Evolutionary conservation across 2,329 filamentous ascomycete species (phyloP).

Genomic region (Microsporum ferrugineum): DNA sequence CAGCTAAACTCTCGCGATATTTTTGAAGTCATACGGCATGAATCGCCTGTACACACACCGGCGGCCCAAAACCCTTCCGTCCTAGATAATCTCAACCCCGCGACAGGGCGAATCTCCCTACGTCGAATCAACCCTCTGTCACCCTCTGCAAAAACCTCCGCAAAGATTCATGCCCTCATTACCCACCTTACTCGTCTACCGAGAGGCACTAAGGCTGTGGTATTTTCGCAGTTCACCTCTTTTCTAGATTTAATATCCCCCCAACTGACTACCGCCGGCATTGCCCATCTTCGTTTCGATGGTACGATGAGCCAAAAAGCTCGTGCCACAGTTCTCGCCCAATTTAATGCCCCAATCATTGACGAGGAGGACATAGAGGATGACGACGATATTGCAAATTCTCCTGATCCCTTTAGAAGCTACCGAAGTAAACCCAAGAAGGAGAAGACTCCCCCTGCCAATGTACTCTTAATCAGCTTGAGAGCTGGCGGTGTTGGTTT

Average conservation of each 20-base stretch:
- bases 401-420: neutral
- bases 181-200: conserved; percentile 60
- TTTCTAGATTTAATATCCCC: conserved; percentile 87
- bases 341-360: conserved; percentile 49
- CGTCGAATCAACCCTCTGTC: conserved; percentile 55
- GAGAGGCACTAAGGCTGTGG: conserved; percentile 69
- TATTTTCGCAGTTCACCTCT: conserved; percentile 96
- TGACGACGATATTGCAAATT: conserved; percentile 13
- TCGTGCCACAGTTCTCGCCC: conserved; percentile 62
- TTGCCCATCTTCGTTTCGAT: conserved; percentile 78
- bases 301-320: conserved; percentile 80
- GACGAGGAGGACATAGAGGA: conserved; percentile 27
- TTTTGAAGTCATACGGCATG: conserved; percentile 78
- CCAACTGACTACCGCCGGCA: conserved; percentile 58
- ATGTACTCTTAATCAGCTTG: conserved; percentile 68
- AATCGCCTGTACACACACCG: conserved; percentile 29
- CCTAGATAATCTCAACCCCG: conserved; percentile 18
- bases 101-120: conserved; percentile 45
- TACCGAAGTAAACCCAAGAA: conserved; percentile 4
- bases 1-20: conserved; percentile 71
- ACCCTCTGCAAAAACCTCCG: conserved; percentile 47
- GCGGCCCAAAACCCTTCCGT: conserved; percentile 5
- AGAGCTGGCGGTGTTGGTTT: conserved; percentile 87
- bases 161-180: conserved; percentile 76
- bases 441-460: conserved; percentile 14